Evolutionary conservation across 441 rosid genomes (phyloP).

Genomic region (Manihot esculenta): DNA sequence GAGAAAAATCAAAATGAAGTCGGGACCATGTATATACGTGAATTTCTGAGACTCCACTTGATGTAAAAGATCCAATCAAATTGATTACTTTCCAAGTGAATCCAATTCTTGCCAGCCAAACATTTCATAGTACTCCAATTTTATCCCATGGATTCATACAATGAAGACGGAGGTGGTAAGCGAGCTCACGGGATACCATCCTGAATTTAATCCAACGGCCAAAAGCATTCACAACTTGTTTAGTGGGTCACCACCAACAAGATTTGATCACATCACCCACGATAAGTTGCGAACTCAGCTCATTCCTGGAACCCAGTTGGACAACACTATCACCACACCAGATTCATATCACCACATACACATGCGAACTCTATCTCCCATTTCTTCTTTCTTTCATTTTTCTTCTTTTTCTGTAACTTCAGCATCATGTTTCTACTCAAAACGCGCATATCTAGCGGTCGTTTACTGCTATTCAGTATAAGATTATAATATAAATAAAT

Average conservation of each 20-base stretch:
- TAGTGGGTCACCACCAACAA: slow-evolving; percentile 18
- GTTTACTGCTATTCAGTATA: no score
- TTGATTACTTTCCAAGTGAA: not conserved
- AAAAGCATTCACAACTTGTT: slow-evolving; percentile 11
- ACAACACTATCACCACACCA: not conserved
- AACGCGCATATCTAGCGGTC: no score
- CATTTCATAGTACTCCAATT: not conserved
- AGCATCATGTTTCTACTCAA: no score
- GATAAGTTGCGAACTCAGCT: slow-evolving; percentile 17
- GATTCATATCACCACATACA: not conserved
- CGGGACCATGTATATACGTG: not conserved
- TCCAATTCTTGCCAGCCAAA: slow-evolving; percentile 4
- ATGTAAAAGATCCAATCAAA: slow-evolving; percentile 1
- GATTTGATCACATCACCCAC: slow-evolving; percentile 34
- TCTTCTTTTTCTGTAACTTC: not conserved
- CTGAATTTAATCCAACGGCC: slow-evolving; percentile 15
- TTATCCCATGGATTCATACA: not conserved
- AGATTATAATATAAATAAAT: no score
- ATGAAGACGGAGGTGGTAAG: not conserved
- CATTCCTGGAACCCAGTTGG: slow-evolving; percentile 26
- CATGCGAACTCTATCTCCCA: slow-evolving; percentile 2
- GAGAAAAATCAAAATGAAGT: not conserved
- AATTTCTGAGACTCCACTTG: not conserved
- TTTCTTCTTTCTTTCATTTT: not conserved
- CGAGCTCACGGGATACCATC: not conserved